Base-by-base conservation (phyloP, 768 basidiomycete genomes). In the Trametes elegans region DNA sequence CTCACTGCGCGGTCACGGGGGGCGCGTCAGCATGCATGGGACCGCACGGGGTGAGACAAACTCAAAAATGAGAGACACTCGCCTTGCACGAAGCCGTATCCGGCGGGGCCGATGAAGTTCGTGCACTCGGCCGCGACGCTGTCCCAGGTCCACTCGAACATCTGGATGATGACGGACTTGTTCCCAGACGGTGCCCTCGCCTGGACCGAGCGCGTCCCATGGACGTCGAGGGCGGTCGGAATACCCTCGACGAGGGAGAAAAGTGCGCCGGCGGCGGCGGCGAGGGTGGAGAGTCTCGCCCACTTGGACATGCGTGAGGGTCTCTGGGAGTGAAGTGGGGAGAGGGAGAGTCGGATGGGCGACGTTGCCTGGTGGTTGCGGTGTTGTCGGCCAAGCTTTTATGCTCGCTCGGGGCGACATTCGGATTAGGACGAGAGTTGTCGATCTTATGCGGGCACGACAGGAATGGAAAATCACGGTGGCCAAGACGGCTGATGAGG, bases 71-170 rank as follows among this genome's bases (percentile, higher is more conserved):
- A 2, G 4, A 5, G 28, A 32, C 8, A 49, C 62, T 10, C 43
- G 70, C 84, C 81, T 82, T 87, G 85, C 19, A 87, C 84, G 60
- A 77, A 87, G 6, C 84, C 85, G 63, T 87, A 76, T 8, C 84
- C 84, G n/a, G 81, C 79, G 3, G 85, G 84, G 1, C 86, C 85
- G 36, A 88, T 74, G 64, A 85, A 87, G 48, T 72, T 73, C 4
- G 75, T 79, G 68, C 86, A 88, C 66, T 88, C 86, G 2, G 75
- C 63, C 0, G 84, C 85, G 41, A 88, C 64, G 55, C 81, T 74
- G 53, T 70, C 68, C 72, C 71, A 74, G 10, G 65, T 76, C 85
- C 86, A 87, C 63, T 85, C 76, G 62, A 87, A 88, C 79, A 88
- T 81, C 67, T 87, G 83, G 14, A 82, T 76, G 63, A 87, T 85